phyloP scores from a whole-genome alignment of 768 basidiomycete species.

The Candolleomyces aberdarensis region DNA sequence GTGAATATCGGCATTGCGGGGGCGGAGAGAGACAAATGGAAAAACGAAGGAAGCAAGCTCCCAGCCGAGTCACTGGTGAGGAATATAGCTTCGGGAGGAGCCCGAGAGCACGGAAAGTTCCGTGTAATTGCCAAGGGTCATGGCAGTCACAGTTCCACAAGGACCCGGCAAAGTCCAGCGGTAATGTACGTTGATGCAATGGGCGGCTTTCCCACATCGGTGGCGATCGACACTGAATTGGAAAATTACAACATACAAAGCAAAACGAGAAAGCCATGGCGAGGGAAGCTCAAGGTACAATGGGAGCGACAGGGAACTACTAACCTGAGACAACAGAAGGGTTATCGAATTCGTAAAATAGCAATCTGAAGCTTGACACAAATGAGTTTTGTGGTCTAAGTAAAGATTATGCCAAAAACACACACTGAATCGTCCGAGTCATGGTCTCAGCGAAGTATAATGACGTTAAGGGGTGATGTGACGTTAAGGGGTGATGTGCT shows the following conservation, averaged over 20 bases:
- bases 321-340: not conserved
- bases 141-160: no score
- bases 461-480: no score
- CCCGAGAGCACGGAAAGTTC: no score
- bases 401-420: not conserved
- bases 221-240: not conserved
- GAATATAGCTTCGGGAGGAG: no score
- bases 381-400: not conserved
- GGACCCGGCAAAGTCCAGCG: not conserved
- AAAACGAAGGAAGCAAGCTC: no score
- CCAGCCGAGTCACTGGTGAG: no score
- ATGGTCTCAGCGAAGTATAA: not conserved
- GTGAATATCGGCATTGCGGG: not conserved
- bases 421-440: not conserved
- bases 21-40: not conserved
- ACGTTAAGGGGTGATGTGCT: no score
- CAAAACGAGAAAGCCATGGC: not conserved
- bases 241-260: not conserved
- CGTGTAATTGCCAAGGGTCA: no score
- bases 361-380: not conserved
- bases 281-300: not conserved
- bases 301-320: not conserved
- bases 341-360: not conserved
- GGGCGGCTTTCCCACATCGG: not conserved
- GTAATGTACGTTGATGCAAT: not conserved